Evolutionary conservation across 306 rosid genomes (phyloP).

Genomic region (Quercus agrifolia): DNA sequence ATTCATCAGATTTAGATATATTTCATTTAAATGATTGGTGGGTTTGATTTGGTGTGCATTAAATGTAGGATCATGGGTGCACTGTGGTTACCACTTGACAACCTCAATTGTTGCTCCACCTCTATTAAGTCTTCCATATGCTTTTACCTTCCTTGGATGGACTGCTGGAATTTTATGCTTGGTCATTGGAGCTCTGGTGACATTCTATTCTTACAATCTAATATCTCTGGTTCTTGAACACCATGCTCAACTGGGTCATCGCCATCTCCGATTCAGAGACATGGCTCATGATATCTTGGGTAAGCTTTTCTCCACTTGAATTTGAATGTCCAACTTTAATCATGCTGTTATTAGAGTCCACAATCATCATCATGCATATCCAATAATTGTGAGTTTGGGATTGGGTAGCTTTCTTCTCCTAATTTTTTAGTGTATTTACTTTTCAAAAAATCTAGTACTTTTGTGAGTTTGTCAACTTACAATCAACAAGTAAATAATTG

Average conservation of each 20-base stretch:
- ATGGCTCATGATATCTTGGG: constrained; percentile 77
- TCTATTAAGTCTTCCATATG: constrained; percentile 74
- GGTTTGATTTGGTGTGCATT: not conserved
- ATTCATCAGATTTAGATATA: too few relatives aligned
- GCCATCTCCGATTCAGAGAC: constrained; percentile 82
- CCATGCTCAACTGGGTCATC: constrained; percentile 66
- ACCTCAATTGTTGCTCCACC: constrained; percentile 87
- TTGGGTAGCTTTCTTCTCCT: too few relatives aligned
- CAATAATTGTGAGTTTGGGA: too few relatives aligned
- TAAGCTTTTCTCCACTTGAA: constrained; percentile 4
- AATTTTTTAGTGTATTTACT: too few relatives aligned
- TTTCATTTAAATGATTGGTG: not conserved
- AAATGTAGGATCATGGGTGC: constrained; percentile 73
- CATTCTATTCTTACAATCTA: constrained; percentile 80
- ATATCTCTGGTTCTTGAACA: constrained; percentile 75
- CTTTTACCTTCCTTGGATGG: constrained; percentile 79
- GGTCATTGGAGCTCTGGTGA: constrained; percentile 57
- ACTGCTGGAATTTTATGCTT: constrained; percentile 53
- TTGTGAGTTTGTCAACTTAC: too few relatives aligned
- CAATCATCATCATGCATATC: too few relatives aligned
- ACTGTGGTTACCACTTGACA: constrained; percentile 81
- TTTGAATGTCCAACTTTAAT: too few relatives aligned
- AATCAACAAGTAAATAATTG: too few relatives aligned
- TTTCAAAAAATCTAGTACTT: too few relatives aligned
- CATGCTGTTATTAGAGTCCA: too few relatives aligned